phyloP scores from a whole-genome alignment of 768 basidiomycete genomes.

The Lepiota brunneoincarnata region DNA sequence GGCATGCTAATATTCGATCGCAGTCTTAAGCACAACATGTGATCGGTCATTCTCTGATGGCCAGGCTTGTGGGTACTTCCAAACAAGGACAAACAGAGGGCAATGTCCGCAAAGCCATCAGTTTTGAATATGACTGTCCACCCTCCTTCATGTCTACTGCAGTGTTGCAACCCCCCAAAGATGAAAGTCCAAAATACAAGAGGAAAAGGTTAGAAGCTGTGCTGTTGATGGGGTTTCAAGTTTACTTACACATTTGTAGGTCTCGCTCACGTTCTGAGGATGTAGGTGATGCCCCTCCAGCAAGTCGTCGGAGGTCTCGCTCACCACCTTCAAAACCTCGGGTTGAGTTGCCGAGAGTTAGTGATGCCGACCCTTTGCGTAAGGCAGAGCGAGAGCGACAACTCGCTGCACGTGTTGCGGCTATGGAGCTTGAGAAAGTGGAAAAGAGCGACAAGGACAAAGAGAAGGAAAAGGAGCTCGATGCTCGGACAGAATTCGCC shows the following conservation, averaged over 20 bases:
- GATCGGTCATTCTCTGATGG: slow-evolving; percentile 14
- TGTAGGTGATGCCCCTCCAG: slow-evolving; percentile 38
- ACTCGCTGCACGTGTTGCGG: slow-evolving; percentile 67
- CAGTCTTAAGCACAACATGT: slow-evolving; percentile 16
- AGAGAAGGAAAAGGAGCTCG: slow-evolving; percentile 46
- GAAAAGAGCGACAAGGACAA: slow-evolving; percentile 34
- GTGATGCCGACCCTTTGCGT: slow-evolving; percentile 76
- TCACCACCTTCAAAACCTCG: slow-evolving; percentile 33
- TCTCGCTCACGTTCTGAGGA: slow-evolving; percentile 46
- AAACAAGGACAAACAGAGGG: slow-evolving; percentile 8
- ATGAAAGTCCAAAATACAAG: slow-evolving; percentile 36
- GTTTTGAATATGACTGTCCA: not conserved
- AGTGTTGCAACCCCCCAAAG: slow-evolving; percentile 26
- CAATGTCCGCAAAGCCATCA: not conserved
- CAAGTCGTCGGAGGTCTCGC: slow-evolving; percentile 42
- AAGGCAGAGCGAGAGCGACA: slow-evolving; percentile 77
- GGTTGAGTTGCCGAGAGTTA: slow-evolving; percentile 38
- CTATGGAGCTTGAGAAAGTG: slow-evolving; percentile 61
- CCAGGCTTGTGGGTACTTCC: not conserved
- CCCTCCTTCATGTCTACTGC: slow-evolving; percentile 37
- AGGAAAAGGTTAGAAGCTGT: slow-evolving; percentile 43
- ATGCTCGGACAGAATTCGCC: slow-evolving; percentile 84
- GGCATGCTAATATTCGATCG: too few species aligned
- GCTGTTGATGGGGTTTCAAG: not conserved
- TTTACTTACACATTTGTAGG: slow-evolving; percentile 26